Conservation (phyloP, 2,329 filamentous ascomycete species). For the Gremmenia infestans region DNA sequence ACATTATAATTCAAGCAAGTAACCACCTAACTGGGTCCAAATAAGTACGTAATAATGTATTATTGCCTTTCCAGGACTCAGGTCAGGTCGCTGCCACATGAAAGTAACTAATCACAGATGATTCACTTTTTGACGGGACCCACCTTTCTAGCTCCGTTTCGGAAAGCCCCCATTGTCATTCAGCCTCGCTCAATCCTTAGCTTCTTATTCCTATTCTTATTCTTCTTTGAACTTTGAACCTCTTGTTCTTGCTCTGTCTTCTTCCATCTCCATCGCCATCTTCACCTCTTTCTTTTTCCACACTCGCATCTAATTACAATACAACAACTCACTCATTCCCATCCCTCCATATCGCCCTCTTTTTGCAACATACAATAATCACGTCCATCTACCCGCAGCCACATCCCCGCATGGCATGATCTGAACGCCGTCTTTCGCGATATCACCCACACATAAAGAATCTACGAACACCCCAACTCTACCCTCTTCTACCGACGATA, state of each 20-base stretch:
- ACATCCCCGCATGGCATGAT: constrained; percentile 4
- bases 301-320: too few species aligned
- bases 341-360: neutral
- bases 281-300: neutral
- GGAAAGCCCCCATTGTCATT: too few species aligned
- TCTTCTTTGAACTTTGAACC: too few species aligned
- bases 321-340: neutral
- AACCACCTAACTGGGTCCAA: neutral
- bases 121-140: neutral
- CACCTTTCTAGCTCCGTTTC: too few species aligned
- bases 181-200: too few species aligned
- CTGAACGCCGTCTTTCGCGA: constrained; percentile 5
- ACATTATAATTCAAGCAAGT: neutral
- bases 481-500: neutral
- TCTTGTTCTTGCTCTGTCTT: neutral
- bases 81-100: neutral
- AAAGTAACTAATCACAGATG: neutral
- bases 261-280: neutral
- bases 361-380: neutral
- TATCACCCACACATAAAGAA: neutral
- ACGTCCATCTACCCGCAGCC: neutral
- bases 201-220: too few species aligned
- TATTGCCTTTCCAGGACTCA: neutral
- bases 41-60: neutral
- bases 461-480: neutral